These are phyloP conservation scores for Amanita phalloides DNA, from an alignment of 768 basidiomycete genomes.

Conservation along the genomic window DNA sequence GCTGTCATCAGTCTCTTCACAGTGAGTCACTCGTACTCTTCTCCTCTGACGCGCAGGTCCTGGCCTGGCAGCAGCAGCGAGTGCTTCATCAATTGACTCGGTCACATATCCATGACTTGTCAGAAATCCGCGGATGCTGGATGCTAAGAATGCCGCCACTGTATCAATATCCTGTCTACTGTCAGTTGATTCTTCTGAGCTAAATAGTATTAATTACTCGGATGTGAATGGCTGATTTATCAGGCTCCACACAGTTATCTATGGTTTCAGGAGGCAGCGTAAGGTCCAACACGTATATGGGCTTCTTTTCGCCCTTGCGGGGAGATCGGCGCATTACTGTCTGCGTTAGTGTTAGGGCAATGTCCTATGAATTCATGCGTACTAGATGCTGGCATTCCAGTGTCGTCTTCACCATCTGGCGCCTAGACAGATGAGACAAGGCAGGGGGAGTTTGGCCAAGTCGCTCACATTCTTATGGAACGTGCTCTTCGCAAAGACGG, in stretches of 20 bases:
- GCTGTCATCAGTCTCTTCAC: neutral
- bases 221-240: conserved; percentile 57
- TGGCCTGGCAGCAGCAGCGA: neutral
- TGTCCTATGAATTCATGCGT: conserved; percentile 3
- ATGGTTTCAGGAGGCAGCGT: conserved; percentile 52
- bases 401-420: conserved; percentile 54
- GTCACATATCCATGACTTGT: conserved; percentile 46
- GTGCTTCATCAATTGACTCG: conserved; percentile 1
- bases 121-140: conserved; percentile 53
- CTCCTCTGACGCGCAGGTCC: conserved; percentile 40
- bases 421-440: conserved; percentile 34
- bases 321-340: conserved; percentile 62
- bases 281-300: conserved; percentile 78
- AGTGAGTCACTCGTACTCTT: conserved; percentile 30
- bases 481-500: conserved; percentile 51
- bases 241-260: conserved; percentile 76
- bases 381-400: conserved; percentile 33
- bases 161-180: conserved; percentile 42
- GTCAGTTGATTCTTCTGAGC: conserved; percentile 8
- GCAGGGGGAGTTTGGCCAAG: neutral
- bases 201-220: conserved; percentile 32
- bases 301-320: conserved; percentile 65
- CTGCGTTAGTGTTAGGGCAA: conserved; percentile 5
- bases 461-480: conserved; percentile 62
- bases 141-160: conserved; percentile 45